These are phyloP conservation scores for Lipomyces starkeyi DNA, from an alignment of 805 yeast genomes.

Conservation along the genomic window DNA sequence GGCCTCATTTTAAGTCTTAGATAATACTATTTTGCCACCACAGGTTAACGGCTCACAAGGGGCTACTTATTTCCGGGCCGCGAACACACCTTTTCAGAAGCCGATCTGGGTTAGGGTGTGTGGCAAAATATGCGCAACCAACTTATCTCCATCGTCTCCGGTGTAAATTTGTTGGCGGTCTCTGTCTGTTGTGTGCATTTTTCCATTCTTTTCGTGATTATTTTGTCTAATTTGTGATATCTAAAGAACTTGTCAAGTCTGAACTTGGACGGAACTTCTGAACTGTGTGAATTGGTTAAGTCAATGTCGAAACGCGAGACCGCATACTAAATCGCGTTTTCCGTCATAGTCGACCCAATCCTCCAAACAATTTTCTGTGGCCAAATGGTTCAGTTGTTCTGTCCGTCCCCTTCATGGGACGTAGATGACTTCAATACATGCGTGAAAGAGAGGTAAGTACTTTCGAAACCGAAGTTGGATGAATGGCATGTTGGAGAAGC, in stretches of 20 bases:
- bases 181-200: background rate
- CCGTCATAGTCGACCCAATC: background rate
- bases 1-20: too few relatives aligned
- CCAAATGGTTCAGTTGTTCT: slow-evolving; percentile 14
- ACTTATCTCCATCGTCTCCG: slow-evolving; percentile 6
- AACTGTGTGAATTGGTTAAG: background rate
- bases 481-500: background rate
- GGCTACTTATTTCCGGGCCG: background rate
- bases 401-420: slow-evolving; percentile 53
- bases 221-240: background rate
- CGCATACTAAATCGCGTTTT: background rate
- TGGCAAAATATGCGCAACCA: background rate
- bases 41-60: background rate
- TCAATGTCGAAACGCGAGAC: slow-evolving; percentile 5
- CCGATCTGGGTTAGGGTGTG: background rate
- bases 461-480: too few relatives aligned
- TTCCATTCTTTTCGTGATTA: background rate
- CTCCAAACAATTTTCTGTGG: background rate
- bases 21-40: background rate
- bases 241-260: background rate
- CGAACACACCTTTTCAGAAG: background rate
- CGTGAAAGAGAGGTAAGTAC: slow-evolving; percentile 52
- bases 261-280: background rate
- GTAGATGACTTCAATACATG: slow-evolving; percentile 67
- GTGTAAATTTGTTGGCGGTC: background rate